Evolutionary conservation across 257 asterid genomes (phyloP), one percentile per base, ranked within the genome.

Genomic region (Echium plantagineum): DNA sequence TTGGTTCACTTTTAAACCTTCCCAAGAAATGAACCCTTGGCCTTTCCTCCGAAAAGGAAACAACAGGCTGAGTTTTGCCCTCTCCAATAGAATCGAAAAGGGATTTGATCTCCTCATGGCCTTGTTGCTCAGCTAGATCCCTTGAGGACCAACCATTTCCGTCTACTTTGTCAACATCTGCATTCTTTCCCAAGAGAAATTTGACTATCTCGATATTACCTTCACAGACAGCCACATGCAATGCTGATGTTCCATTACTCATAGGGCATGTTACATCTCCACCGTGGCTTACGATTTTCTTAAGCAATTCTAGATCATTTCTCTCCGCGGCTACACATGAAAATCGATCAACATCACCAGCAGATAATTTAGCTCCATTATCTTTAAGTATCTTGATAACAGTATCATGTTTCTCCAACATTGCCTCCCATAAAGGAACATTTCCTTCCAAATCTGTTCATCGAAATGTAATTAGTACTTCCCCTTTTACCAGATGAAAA

Each of bases 391-490:
- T 62, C 70, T 68, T 71, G 12, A 63, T 46, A 3, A 84, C 74
- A 5, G 61, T 6, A 60, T 73, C 69, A 65, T 81, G 85, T 21
- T 58, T 46, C 55, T 69, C 80, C 18, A 73, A 10, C 65, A 81
- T 73, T 52, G 94, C 84, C 59, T 81, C 94, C 94, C 88, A 84
- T 7, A 84, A 57, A 2, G 89, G 94, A 18, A 84, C 84, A 65
- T 65, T 81, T 63, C 94, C 94, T 72, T 79, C 83, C 0, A 64
- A 35, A 77, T 84, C 86, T 84, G 83, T 63, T 3, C 22, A 18
- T 4, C 15, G 9, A 19, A 53, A n/a, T 53, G 22, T 8, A 53
- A 53, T 53, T 8, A 18, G 15, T 53, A 53, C 21, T 21, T n/a
- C 21, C 22, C 18, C 26, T 53, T 20, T 53, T 52, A 5, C 21